Conservation (phyloP, 225 moss, liverwort and hornwort genomes). For the Antitrichia curtipendula region DNA sequence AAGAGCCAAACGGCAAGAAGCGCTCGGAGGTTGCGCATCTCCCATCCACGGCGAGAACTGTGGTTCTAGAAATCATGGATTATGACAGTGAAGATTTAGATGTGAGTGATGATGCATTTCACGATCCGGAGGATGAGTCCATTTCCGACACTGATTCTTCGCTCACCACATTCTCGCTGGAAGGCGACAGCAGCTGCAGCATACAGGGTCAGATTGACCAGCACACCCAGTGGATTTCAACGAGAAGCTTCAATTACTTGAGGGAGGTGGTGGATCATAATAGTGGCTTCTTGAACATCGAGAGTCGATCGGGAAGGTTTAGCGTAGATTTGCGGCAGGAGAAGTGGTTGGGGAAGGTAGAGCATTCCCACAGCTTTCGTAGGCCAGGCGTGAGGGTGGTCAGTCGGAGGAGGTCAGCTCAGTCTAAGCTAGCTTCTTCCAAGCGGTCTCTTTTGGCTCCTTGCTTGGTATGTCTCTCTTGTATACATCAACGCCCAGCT, state of each 20-base stretch:
- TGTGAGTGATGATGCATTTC: background rate
- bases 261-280: constrained; percentile 25
- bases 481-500: constrained; percentile 11
- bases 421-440: background rate
- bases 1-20: background rate
- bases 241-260: constrained; percentile 20
- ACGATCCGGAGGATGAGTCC: constrained; percentile 9
- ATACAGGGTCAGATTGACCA: background rate
- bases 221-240: constrained; percentile 18
- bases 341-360: constrained; percentile 2
- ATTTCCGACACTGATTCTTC: constrained; percentile 21
- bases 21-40: background rate
- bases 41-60: background rate
- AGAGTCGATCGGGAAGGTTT: constrained; percentile 20
- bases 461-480: constrained; percentile 35
- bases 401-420: background rate
- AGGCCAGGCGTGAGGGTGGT: background rate
- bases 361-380: background rate
- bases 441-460: constrained; percentile 22
- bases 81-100: background rate
- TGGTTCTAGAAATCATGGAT: background rate
- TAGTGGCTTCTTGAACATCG: constrained; percentile 14
- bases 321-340: constrained; percentile 30
- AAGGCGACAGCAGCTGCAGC: background rate
- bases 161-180: constrained; percentile 11